Conservation (phyloP, 2,329 filamentous ascomycete genomes). For the Zymoseptoria crescenta region DNA sequence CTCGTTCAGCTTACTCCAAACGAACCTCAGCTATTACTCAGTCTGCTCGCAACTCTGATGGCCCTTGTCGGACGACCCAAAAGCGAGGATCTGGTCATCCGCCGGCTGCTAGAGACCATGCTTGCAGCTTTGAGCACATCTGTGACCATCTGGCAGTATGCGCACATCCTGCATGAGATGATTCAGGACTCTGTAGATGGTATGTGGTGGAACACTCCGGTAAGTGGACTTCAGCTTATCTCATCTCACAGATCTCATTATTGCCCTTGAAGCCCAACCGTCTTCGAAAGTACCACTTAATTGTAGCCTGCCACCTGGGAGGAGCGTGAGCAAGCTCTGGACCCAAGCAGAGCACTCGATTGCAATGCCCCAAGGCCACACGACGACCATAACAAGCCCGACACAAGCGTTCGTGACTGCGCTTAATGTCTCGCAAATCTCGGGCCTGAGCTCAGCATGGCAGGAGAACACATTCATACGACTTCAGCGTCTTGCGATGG, state of each 20-base stretch:
- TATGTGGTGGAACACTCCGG: constrained; percentile 19
- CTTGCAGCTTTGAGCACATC: constrained; percentile 31
- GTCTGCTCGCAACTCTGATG: constrained; percentile 48
- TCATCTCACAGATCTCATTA: constrained; percentile 37
- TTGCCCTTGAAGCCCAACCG: constrained; percentile 32
- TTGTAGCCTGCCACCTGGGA: constrained; percentile 33
- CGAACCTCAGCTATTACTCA: constrained; percentile 45
- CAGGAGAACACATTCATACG: constrained; percentile 15
- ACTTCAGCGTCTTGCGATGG: constrained; percentile 10
- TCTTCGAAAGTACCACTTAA: constrained; percentile 17
- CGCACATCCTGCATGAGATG: constrained; percentile 28
- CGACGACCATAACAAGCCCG: constrained; percentile 19
- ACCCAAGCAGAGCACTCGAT: constrained; percentile 33
- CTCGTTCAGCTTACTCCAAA: constrained; percentile 30
- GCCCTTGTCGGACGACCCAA: constrained; percentile 38
- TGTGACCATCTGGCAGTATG: constrained; percentile 30
- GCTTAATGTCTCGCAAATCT: constrained; percentile 19
- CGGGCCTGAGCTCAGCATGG: constrained; percentile 15
- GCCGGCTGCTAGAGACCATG: constrained; percentile 33
- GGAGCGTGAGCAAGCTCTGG: constrained; percentile 32
- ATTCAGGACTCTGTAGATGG: constrained; percentile 36
- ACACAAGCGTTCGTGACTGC: constrained; percentile 19
- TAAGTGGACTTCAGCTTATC: constrained; percentile 21
- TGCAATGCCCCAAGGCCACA: constrained; percentile 35
- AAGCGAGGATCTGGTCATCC: constrained; percentile 35